Percentiles rank a stretch among this genome's conserved stretches.
Evolutionary conservation across 2,329 filamentous ascomycete species (phyloP).

Genomic region (Fusarium austroafricanum): DNA sequence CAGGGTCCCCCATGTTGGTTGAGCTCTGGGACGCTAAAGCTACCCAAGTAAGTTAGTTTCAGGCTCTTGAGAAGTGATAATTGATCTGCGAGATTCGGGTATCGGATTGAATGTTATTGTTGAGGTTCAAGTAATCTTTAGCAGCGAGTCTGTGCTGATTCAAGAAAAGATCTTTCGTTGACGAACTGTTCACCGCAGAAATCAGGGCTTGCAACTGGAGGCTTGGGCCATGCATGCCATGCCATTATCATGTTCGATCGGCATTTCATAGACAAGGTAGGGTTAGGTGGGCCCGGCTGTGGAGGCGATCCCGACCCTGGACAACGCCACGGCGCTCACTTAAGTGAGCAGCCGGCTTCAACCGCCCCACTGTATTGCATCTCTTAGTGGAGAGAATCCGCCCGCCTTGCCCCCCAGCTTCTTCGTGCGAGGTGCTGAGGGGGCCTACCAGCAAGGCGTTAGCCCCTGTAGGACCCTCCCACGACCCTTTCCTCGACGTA

Average conservation of each 20-base stretch:
- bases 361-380: constrained; percentile 23
- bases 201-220: constrained; percentile 33
- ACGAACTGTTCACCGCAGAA: constrained; percentile 34
- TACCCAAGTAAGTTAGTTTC: constrained; percentile 19
- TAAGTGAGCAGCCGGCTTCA: constrained; percentile 8
- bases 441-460: constrained; percentile 23
- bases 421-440: constrained; percentile 21
- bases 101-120: background rate
- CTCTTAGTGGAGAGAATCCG: constrained; percentile 9
- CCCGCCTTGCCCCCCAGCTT: constrained; percentile 18
- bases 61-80: constrained; percentile 24
- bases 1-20: constrained; percentile 9
- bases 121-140: background rate
- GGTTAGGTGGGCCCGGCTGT: constrained; percentile 38
- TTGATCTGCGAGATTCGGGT: constrained; percentile 2
- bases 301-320: constrained; percentile 41
- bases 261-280: constrained; percentile 40
- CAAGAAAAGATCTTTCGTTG: constrained; percentile 5
- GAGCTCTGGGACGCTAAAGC: constrained; percentile 5
- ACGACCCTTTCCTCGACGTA: background rate
- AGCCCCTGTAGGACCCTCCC: constrained; percentile 19
- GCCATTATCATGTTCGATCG: constrained; percentile 38
- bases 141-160: background rate
- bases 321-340: constrained; percentile 4
- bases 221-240: constrained; percentile 20